Base-by-base conservation (phyloP, 768 basidiomycete genomes). In the Porphyrellus cyaneotinctus region DNA sequence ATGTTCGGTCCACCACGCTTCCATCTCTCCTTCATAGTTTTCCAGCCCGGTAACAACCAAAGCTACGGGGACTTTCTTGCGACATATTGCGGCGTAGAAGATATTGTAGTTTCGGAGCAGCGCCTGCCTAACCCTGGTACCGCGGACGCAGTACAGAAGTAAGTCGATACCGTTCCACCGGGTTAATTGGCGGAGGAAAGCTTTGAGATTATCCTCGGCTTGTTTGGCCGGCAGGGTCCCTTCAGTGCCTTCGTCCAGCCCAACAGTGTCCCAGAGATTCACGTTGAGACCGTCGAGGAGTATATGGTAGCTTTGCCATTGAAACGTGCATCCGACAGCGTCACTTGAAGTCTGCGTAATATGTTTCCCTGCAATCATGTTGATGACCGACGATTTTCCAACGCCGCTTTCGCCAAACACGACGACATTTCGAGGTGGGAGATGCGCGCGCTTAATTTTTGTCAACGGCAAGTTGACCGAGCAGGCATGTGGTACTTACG, bases 371-470 rank as follows among this genome's bases (percentile, higher is more conserved):
- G 59, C 61, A 36, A 76, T 58, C 68, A 72, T 64, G 56, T 76
- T 77, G 55, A 77, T 63, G 31, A 76, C 55, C 0, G 72, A 74
- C 47, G 74, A 75, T 51, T 77, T 77, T 32, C 71, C 70, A 14
- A 63, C 48, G 11, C 75, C 74, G 7, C 67, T 67, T 52, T 75
- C 71, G 7, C 76, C 75, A 49, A 77, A 77, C 7, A 77, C 44
- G 26, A 77, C 62, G 35, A 75, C 45, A 51, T 76, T 76, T 31
- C 59, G 63, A 46, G 46, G 17, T 35, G 35, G 60, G 41, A 11
- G 46, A 15, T 11, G 35, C 14, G 31, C 24, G 22, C 18, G 24
- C 63, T 64, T 54, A 22, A 17, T 37, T 33, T 48, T 53, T 43
- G 36, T 54, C 39, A 44, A 11, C 14, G 39, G 33, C 24, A 9